phyloP scores from a whole-genome alignment of 306 rosid genomes.

The Cicer cuneatum region DNA sequence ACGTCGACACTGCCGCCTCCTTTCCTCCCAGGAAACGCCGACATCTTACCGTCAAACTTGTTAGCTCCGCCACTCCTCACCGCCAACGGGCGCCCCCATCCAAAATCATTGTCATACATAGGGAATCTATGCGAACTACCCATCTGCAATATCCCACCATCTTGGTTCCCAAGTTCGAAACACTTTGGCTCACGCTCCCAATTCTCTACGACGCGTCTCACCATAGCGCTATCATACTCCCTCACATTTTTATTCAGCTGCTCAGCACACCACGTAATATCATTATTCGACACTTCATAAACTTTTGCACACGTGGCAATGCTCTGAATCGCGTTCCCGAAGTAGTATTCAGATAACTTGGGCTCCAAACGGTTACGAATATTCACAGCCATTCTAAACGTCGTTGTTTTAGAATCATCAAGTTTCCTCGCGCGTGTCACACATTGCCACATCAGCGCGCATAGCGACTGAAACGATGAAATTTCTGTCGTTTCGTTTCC shows the following conservation, averaged over 20 bases:
- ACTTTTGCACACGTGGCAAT: conserved; percentile 56
- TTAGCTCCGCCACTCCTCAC: conserved; percentile 77
- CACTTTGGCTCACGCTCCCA: conserved; percentile 76
- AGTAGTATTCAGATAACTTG: conserved; percentile 59
- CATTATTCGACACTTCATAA: conserved; percentile 55
- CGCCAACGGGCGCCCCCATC: conserved; percentile 86
- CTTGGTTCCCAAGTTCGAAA: conserved; percentile 73
- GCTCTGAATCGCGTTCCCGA: conserved; percentile 90
- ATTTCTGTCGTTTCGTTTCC: conserved; percentile 46
- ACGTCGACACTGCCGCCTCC: conserved; percentile 71
- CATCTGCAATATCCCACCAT: conserved; percentile 80
- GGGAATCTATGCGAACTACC: conserved; percentile 95
- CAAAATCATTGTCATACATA: conserved; percentile 88
- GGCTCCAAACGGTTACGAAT: conserved; percentile 76
- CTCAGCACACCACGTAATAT: conserved; percentile 78
- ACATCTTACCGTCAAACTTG: conserved; percentile 88
- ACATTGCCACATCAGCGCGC: conserved; percentile 69
- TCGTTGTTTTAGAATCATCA: conserved; percentile 57
- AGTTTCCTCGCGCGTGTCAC: conserved; percentile 80
- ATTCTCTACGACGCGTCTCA: conserved; percentile 59
- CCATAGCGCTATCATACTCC: conserved; percentile 63
- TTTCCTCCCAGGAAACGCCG: conserved; percentile 75
- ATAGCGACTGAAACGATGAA: conserved; percentile 81
- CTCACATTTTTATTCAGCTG: conserved; percentile 62
- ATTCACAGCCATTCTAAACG: conserved; percentile 84